Evolutionary conservation across 805 yeast species (phyloP), one percentile per base, ranked within the genome.

Genomic region (Saturnispora besseyi): DNA sequence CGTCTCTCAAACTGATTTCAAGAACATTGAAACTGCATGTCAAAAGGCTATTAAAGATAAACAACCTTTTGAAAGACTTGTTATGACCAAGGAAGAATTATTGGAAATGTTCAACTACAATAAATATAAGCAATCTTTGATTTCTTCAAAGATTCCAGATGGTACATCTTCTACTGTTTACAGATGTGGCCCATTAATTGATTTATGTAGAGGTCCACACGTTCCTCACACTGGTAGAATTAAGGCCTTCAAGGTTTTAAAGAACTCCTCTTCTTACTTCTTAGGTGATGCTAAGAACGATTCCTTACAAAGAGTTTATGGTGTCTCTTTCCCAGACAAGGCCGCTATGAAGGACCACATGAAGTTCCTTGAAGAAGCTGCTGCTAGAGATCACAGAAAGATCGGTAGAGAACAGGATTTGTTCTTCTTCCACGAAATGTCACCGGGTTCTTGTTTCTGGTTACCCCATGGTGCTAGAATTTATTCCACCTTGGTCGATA

Each of bases 361-460:
- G 71, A 87, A 89, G 67, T 93, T 91, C 73, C 75, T 93, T 66
- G 93, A 87, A 63, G 99, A 93, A 72, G 99, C 99, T 41, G 87
- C 95, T 51, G 79, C 82, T 67, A 87, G 99, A 75, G 95, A 87
- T 67, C 99, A 93, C 71, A 81, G 99, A 72, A 90, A 83, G 71
- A 84, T 93, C 58, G 99, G 99, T 68, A 84, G 74, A 62, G 98
- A 93, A 62, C 99, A 93, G 73, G 98, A 93, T 65, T 77, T 93
- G 63, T 93, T 90, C 73, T 80, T 84, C 71, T 93, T 93, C 79
- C 81, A 93, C 69, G 99, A 93, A 70, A 72, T 91, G 84, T 87
- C 96, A 18, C 99, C 99, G 49, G 99, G 99, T 57, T 82, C 95
- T 38, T 90, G 96, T 53, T 93, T 93, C 81, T 93, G 98, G 98